A percentile compares a stretch with the other conserved stretches of the same genome.
These are phyloP conservation scores for Stephanocyclus meneghinianus DNA, from an alignment of 352 stramenopile genomes.

Conservation along the genomic window DNA sequence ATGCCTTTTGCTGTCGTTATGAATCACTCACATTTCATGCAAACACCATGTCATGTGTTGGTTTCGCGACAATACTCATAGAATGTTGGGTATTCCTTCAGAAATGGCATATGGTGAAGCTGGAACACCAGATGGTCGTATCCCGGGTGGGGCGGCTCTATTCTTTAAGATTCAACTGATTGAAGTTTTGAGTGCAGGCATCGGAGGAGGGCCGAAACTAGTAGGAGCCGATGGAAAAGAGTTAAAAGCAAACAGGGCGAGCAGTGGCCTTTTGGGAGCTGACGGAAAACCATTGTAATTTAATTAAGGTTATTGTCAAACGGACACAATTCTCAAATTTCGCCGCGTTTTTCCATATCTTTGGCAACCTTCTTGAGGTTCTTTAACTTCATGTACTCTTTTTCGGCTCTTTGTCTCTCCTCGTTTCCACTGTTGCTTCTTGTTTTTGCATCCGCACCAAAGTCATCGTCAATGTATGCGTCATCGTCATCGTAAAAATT, in stretches of 20 bases:
- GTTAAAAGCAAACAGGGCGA: slow-evolving; percentile 45
- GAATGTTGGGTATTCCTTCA: slow-evolving; percentile 83
- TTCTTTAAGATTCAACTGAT: slow-evolving; percentile 86
- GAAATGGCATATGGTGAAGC: slow-evolving; percentile 83
- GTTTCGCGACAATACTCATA: neutral
- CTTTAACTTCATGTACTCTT: slow-evolving; percentile 60
- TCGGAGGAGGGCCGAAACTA: slow-evolving; percentile 66
- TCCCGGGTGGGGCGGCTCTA: slow-evolving; percentile 83
- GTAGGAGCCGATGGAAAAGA: slow-evolving; percentile 68
- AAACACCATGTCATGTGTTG: no score
- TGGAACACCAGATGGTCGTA: slow-evolving; percentile 78
- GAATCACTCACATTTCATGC: no score
- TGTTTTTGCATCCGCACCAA: slow-evolving; percentile 3
- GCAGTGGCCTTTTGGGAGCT: slow-evolving; percentile 57
- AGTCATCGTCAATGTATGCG: slow-evolving; percentile 36
- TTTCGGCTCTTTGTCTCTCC: slow-evolving; percentile 28
- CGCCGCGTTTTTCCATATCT: slow-evolving; percentile 68
- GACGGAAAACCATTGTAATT: slow-evolving; percentile 65
- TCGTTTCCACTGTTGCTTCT: slow-evolving; percentile 21
- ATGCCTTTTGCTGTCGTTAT: no score
- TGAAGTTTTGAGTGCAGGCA: slow-evolving; percentile 73
- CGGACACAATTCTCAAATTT: slow-evolving; percentile 50
- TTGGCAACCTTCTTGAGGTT: slow-evolving; percentile 56
- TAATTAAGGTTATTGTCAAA: neutral
- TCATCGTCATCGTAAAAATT: slow-evolving; percentile 37